Evolutionary conservation across 2,329 filamentous ascomycete species (phyloP), one percentile per base, ranked within the genome.

Genomic region (Calonectria pauciramosa): DNA sequence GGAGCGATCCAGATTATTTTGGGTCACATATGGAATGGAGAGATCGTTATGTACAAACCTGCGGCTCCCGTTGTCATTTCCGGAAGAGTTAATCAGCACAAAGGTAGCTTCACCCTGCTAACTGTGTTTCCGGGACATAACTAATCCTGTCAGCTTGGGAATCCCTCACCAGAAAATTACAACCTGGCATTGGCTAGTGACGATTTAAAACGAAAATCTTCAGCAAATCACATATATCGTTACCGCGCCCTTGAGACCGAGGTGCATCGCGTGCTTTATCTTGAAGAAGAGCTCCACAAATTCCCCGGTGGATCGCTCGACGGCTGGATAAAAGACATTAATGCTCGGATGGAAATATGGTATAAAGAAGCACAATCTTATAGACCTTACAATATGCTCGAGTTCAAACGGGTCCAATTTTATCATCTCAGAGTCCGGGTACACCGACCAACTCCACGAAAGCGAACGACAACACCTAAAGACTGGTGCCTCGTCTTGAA

Each of bases 1-100:
- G 11, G 36, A 44, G 8, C 5, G 59, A 4, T 64, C 59, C 16
- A 30, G 59, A 5, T 16, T 64, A 14, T 64, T 64, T 32, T 64
- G 59, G 59, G 59, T 64, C 28, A 64, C 59, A 6, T 64, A 64
- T 47, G 59, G 59, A 13, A 64, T 64, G 59, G 59, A 64, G 9
- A 64, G 59, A 32, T 64, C 59, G 3, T 32, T 64, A 5, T 64
- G 59, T n/a, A 64, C 59, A 30, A 64, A 64, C 10, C 18, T 64
- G 8, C 36, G 59, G 18, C 59, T 64, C 18, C 59, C 59, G 10
- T 13, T 64, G 14, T 64, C 59, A 2, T 64, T 64, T 18, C 32
- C 59, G 16, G 59, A 64, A 20, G 59, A 64, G 23, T 41, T n/a
- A 9, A 64, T 64, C 26, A 64, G 14, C 5, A 47, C 38, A 26